Conservation (phyloP, 768 basidiomycete genomes). For the Leccinum variicolor region DNA sequence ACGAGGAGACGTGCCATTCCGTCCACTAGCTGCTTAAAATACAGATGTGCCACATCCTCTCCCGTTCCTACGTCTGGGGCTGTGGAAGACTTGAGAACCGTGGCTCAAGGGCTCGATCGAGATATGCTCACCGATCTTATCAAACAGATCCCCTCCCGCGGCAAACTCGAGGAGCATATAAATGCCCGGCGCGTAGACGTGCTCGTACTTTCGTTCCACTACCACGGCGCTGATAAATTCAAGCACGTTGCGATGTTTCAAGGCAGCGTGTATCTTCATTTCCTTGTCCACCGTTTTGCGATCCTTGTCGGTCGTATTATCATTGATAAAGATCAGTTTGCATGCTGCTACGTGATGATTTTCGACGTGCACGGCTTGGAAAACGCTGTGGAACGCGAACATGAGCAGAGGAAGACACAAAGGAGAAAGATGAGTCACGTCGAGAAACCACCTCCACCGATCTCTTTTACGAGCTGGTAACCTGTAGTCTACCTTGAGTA, state of each 20-base stretch:
- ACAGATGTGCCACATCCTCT: constrained; percentile 85
- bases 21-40: constrained; percentile 79
- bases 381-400: constrained; percentile 54
- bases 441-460: constrained; percentile 88
- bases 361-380: constrained; percentile 69
- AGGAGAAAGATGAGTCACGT: constrained; percentile 40
- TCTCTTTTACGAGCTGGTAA: constrained; percentile 66
- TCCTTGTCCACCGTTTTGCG: constrained; percentile 88
- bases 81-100: constrained; percentile 29
- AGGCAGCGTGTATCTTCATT: constrained; percentile 78
- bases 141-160: constrained; percentile 92
- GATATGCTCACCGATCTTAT: constrained; percentile 83
- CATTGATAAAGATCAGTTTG: constrained; percentile 71
- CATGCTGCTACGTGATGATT: constrained; percentile 77
- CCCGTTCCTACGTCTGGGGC: constrained; percentile 88
- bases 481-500: constrained; percentile 38
- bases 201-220: constrained; percentile 59
- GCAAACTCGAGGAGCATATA: constrained; percentile 95
- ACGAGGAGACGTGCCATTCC: constrained; percentile 59
- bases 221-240: constrained; percentile 78
- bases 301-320: constrained; percentile 59
- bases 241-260: constrained; percentile 79
- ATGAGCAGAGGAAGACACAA: background rate
- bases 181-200: constrained; percentile 69
- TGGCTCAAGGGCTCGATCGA: background rate